Conservation (phyloP, 2,329 filamentous ascomycete species). For the Xylariomycetidae sp. region DNA sequence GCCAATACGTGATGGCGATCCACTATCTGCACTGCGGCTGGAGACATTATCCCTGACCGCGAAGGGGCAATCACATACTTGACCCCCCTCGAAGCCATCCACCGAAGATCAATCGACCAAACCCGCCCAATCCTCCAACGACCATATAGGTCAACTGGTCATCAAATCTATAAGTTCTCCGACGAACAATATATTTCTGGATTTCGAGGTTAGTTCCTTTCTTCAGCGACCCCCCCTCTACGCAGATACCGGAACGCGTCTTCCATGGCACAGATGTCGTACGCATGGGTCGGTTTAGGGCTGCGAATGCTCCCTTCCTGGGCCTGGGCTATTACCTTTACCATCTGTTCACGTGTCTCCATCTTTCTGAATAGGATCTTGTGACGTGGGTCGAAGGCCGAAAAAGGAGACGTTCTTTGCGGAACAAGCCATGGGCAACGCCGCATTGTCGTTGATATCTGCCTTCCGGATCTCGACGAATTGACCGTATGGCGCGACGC, state of each 20-base stretch:
- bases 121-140: constrained; percentile 9
- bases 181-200: constrained; percentile 1
- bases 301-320: neutral
- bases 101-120: constrained; percentile 13
- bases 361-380: neutral
- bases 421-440: constrained; percentile 6
- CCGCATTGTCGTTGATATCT: constrained; percentile 5
- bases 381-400: constrained; percentile 8
- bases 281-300: constrained; percentile 3
- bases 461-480: constrained; percentile 21
- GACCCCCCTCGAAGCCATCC: constrained; percentile 16
- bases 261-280: constrained; percentile 2
- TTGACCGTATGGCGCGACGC: constrained; percentile 34
- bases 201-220: neutral
- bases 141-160: constrained; percentile 7
- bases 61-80: constrained; percentile 14
- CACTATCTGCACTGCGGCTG: neutral
- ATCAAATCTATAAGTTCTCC: constrained; percentile 7
- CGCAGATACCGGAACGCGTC: constrained; percentile 11
- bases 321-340: constrained; percentile 1
- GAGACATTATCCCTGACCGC: constrained; percentile 9
- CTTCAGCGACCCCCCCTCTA: constrained; percentile 4
- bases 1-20: no score
- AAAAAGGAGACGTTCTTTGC: constrained; percentile 3
- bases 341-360: neutral